Evolutionary conservation across 2,329 filamentous ascomycete genomes (phyloP), one percentile per base, ranked within the genome.

Genomic region (Aspergillus cejpii): DNA sequence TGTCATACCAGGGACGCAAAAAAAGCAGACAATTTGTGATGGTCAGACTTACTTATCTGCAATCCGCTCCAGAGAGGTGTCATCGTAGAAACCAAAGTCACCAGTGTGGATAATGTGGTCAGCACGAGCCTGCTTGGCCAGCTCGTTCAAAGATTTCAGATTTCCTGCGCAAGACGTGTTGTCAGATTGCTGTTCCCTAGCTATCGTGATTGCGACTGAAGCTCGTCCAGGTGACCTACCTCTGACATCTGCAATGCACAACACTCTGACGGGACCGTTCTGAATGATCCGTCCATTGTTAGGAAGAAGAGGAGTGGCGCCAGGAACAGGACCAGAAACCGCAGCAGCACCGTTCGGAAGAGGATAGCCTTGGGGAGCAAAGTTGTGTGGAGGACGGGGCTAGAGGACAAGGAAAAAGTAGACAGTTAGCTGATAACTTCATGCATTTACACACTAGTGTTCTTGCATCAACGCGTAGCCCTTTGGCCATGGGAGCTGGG

Each of bases 31-130:
- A 23, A 39, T 41, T 31, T 39, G 37, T 39, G 37, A n/a, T 41
- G 34, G 20, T n/a, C 24, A 26, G 34, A 73, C 83, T 74, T 73
- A 94, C 88, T 98, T 98, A 70, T 98, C 92, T 31, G 92, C 92
- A 73, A 98, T 97, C 62, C 92, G 85, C 62, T 97, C 91, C 56
- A 98, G 75, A 27, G 92, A 98, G 43, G 84, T 87, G 60, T 94
- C 86, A 69, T 98, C 92, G 74, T 98, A 98, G 74, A 98, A 98
- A 52, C 92, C 92, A 66, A 98, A 98, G 69, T 98, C 92, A 68
- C 92, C 92, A 15, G 92, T 98, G 71, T 98, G 92, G 62, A 98
- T 89, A 69, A 98, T 95, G 73, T 96, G 89, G 72, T 96, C 89
- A 60, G 92, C 92, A 65, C 86, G 86, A 51, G 92, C 91, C 65